These are phyloP conservation scores for Auricularia heimuer DNA, from an alignment of 768 basidiomycete genomes.

Conservation along the genomic window DNA sequence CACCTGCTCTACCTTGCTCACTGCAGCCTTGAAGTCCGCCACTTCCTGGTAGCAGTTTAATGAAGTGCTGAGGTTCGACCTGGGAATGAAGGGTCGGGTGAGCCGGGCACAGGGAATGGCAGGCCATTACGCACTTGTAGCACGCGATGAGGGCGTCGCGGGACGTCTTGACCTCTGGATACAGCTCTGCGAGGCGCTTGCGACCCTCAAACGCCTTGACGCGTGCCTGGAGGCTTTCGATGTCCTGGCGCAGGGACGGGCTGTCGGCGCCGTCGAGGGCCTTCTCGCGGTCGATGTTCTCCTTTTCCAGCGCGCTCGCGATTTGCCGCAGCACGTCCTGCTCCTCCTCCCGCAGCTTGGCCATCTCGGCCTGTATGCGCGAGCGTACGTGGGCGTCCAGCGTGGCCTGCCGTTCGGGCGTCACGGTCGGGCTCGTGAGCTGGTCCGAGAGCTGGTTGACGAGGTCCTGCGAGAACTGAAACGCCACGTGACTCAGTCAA, in stretches of 20 bases:
- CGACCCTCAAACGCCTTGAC: constrained; percentile 60
- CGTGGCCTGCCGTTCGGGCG: constrained; percentile 59
- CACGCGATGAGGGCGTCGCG: constrained; percentile 60
- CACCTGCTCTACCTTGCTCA: constrained; percentile 62
- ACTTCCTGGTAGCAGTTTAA: constrained; percentile 74
- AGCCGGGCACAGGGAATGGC: background rate
- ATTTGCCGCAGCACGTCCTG: constrained; percentile 62
- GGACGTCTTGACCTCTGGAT: constrained; percentile 45
- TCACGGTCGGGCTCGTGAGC: constrained; percentile 45
- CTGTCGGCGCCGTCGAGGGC: constrained; percentile 33
- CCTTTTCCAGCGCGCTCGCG: constrained; percentile 70
- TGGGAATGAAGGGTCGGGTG: constrained; percentile 7
- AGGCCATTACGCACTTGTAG: constrained; percentile 46
- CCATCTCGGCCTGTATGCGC: constrained; percentile 60
- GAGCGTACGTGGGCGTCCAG: constrained; percentile 66
- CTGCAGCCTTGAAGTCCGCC: constrained; percentile 55
- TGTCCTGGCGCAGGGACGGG: constrained; percentile 54
- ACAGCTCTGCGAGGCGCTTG: constrained; percentile 38
- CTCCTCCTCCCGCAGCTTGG: constrained; percentile 58
- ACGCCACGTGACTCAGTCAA: constrained; percentile 1
- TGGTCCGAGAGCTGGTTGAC: constrained; percentile 69
- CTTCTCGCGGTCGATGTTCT: constrained; percentile 74
- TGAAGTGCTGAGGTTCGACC: constrained; percentile 38
- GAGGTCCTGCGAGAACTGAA: constrained; percentile 74
- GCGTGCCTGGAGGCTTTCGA: constrained; percentile 63